These are phyloP conservation scores for sunflower (Helianthus annuus) DNA, from an alignment of 129 eudicot genomes.

Conservation along the genomic window DNA sequence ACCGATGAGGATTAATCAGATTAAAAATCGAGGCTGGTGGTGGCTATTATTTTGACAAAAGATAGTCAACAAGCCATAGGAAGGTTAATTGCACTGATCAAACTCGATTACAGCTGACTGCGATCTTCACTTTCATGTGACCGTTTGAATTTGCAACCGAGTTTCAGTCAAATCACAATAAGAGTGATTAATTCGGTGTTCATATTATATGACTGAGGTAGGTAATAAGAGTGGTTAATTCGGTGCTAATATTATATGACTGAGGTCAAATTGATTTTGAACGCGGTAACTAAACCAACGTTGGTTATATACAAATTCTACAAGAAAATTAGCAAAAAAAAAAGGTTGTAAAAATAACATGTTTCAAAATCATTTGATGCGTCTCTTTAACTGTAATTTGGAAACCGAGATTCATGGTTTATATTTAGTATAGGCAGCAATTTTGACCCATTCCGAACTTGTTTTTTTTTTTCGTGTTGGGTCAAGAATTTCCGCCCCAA, in stretches of 20 bases:
- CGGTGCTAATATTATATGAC: not conserved
- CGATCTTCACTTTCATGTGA: not conserved
- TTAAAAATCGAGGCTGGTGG: conserved; percentile 25
- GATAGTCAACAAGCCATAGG: conserved; percentile 24
- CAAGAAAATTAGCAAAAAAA: not conserved
- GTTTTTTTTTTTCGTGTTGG: no score
- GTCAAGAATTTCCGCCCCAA: no score
- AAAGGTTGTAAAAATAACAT: conserved; percentile 1
- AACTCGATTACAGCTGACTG: conserved; percentile 5
- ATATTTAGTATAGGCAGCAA: not conserved
- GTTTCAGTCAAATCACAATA: not conserved
- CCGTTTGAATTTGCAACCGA: not conserved
- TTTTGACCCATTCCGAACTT: not conserved
- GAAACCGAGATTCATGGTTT: not conserved
- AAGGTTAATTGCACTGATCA: not conserved
- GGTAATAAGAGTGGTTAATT: not conserved
- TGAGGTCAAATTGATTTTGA: not conserved
- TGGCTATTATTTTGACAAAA: conserved; percentile 27
- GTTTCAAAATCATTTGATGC: not conserved
- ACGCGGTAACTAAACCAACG: not conserved
- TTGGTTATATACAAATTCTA: conserved; percentile 3
- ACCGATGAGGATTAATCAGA: conserved; percentile 22
- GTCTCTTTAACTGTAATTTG: not conserved
- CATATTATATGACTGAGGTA: no score
- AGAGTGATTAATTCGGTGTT: not conserved